These are phyloP conservation scores for Trichosanthes truncata DNA, from an alignment of 306 rosid species.

Conservation along the genomic window DNA sequence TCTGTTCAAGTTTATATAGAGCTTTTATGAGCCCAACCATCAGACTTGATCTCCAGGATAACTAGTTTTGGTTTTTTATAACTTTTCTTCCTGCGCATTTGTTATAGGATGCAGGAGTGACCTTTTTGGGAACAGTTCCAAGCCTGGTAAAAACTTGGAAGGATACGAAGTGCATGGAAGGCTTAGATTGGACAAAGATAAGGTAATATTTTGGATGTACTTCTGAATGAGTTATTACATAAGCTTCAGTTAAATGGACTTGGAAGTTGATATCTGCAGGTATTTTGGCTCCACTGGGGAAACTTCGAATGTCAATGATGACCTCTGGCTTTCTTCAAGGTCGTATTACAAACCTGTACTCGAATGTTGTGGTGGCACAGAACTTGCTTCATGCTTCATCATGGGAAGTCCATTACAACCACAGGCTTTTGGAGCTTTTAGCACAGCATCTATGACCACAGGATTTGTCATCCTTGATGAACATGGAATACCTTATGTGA, in stretches of 20 bases:
- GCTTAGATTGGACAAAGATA: conserved; percentile 85
- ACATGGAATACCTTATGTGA: conserved; percentile 60
- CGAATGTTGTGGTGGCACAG: conserved; percentile 82
- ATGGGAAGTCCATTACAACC: conserved; percentile 58
- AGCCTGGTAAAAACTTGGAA: conserved; percentile 88
- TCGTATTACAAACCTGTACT: conserved; percentile 54
- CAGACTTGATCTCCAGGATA: neutral
- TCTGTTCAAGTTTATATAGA: neutral
- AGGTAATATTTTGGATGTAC: conserved; percentile 31
- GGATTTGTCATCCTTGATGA: conserved; percentile 65
- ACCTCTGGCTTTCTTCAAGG: conserved; percentile 82
- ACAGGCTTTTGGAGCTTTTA: conserved; percentile 78
- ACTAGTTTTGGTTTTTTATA: neutral
- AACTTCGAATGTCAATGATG: conserved; percentile 72
- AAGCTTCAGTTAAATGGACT: neutral
- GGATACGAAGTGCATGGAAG: conserved; percentile 65
- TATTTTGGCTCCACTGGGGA: conserved; percentile 58
- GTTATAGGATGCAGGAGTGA: conserved; percentile 79
- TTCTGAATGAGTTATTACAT: neutral
- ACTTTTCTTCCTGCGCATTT: conserved; percentile 5
- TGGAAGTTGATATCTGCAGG: conserved; percentile 31
- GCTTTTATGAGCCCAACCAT: neutral
- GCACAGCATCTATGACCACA: conserved; percentile 61
- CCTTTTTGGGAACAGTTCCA: conserved; percentile 85
- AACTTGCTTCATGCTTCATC: conserved; percentile 60